These are phyloP conservation scores for Pythium volutum DNA, from an alignment of 352 stramenopile genomes.

Conservation along the genomic window DNA sequence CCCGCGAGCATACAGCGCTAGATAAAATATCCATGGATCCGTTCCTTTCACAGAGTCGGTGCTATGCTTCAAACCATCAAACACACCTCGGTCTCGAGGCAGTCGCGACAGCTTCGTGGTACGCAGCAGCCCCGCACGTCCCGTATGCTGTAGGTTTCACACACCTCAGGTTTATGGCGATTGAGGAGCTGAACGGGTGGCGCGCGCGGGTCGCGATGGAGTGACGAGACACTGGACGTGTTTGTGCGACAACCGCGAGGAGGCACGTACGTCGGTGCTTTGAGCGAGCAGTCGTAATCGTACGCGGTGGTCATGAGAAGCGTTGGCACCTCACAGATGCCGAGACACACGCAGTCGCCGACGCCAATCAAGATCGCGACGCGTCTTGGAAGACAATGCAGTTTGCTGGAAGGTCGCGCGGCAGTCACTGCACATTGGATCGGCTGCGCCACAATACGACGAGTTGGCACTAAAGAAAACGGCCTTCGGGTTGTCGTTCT, in stretches of 20 bases:
- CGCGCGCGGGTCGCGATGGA: background rate
- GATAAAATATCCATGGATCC: background rate
- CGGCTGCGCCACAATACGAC: background rate
- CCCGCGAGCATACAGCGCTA: background rate
- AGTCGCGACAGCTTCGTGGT: background rate
- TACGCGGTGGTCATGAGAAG: background rate
- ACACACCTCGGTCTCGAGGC: slow-evolving; percentile 1
- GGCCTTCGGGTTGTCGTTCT: background rate
- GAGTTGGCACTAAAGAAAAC: background rate
- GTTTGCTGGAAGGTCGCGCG: background rate
- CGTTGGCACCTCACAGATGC: background rate
- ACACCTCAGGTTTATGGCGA: background rate
- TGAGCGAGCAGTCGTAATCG: background rate
- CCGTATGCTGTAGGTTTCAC: background rate
- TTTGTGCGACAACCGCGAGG: no score
- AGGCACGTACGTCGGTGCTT: no score
- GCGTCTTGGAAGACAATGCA: background rate
- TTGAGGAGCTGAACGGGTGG: background rate
- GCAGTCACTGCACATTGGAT: background rate
- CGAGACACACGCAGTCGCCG: slow-evolving; percentile 4
- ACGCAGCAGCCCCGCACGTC: background rate
- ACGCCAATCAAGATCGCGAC: background rate
- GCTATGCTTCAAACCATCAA: background rate
- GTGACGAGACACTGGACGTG: background rate
- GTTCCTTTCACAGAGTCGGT: no score